Evolutionary conservation across 2,329 filamentous ascomycete genomes (phyloP), one percentile per base, ranked within the genome.

Genomic region (Epichloe gansuensis): DNA sequence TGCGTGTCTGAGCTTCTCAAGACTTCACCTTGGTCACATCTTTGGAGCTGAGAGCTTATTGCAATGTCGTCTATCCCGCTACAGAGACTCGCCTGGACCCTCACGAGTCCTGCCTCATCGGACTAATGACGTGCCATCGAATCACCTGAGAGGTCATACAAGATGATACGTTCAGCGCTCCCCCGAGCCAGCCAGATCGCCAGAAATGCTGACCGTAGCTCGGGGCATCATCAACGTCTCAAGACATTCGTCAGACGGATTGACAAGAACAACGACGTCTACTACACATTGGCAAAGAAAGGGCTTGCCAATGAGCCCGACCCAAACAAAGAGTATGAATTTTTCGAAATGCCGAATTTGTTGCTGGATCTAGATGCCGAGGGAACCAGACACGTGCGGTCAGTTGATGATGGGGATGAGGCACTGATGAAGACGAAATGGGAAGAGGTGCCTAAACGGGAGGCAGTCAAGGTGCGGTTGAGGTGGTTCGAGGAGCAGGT

Each of bases 321-420:
- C 31, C 34, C 27, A 0, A 54, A 57, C 1, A 47, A 45, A 7
- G 41, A 59, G 9, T 36, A 58, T 46, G 58, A 65, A n/a, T 64
- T 69, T 54, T 70, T 71, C 54, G 60, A 72, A 25, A 63, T 74
- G 41, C 68, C 72, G 12, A 51, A 67, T 17, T 55, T 74, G 11
- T 60, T 78, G 3, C 66, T 80, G 40, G 74, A 80, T 53, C 72
- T 81, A 40, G 77, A 80, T 56, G 72, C 73, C 44, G 68, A 73
- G 54, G 67, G 71, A 21, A 71, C 60, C 55, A 63, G 59, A 1
- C 61, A 66, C 46, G 74, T 78, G 40, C 72, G 75, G 31, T 59
- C 62, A 2, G 71, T 64, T 51, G 63, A 69, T 45, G 56, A 66
- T 3, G 55, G 58, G 4, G 64, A 73, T 44, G 71, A 71, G 50